Conservation (phyloP, 768 basidiomycete genomes). For the Termitomyces sp. region DNA sequence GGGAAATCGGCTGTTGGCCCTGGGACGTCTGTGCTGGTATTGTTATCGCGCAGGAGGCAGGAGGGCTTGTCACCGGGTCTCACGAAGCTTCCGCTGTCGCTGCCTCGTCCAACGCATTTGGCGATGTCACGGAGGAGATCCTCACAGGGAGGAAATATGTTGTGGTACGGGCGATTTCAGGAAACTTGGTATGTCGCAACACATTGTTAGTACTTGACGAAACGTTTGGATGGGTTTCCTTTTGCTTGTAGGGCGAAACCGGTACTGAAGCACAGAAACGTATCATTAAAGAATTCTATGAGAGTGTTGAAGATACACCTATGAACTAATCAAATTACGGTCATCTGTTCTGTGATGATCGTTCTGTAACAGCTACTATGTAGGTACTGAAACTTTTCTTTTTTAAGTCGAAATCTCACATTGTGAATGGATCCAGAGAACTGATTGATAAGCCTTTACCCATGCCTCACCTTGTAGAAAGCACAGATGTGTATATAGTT, state of each 20-base stretch:
- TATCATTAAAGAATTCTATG: conserved; percentile 82
- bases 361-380: neutral
- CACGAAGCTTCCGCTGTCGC: conserved; percentile 39
- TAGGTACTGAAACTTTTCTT: neutral
- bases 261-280: conserved; percentile 68
- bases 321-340: conserved; percentile 32
- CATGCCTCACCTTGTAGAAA: too few relatives aligned
- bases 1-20: conserved; percentile 79
- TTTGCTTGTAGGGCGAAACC: conserved; percentile 43
- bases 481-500: too few relatives aligned
- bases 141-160: conserved; percentile 78
- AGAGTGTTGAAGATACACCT: conserved; percentile 68
- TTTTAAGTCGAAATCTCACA: too few relatives aligned
- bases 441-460: too few relatives aligned
- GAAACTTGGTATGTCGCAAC: conserved; percentile 36
- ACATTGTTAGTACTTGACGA: neutral
- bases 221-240: conserved; percentile 1
- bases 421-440: too few relatives aligned
- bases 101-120: conserved; percentile 33
- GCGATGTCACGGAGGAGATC: conserved; percentile 62
- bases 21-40: conserved; percentile 94
- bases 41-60: conserved; percentile 88
- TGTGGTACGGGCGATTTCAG: conserved; percentile 65
- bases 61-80: conserved; percentile 72
- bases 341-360: neutral